phyloP scores from a whole-genome alignment of 192 early-diverging fungal species.

The Diversispora eburnea region DNA sequence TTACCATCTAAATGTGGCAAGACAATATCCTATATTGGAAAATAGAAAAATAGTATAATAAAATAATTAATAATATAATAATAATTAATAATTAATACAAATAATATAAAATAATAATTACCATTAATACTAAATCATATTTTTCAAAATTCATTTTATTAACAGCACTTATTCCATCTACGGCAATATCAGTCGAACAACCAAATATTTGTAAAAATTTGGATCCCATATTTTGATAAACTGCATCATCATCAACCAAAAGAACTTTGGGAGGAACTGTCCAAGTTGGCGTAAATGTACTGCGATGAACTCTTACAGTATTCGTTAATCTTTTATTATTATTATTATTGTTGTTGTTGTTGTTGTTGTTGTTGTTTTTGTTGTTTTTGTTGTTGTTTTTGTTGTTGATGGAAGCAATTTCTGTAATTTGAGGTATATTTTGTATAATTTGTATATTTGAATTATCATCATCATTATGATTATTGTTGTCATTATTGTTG shows the following conservation, averaged over 20 bases:
- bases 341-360: too few species aligned
- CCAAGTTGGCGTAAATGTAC: constrained; percentile 42
- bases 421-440: neutral
- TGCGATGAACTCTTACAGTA: constrained; percentile 31
- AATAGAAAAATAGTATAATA: constrained; percentile 18
- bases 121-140: constrained; percentile 77
- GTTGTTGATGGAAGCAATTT: too few species aligned
- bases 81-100: neutral
- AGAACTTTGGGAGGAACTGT: constrained; percentile 57
- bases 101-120: constrained; percentile 19
- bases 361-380: too few species aligned
- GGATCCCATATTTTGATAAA: constrained; percentile 50
- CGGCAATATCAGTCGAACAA: constrained; percentile 64
- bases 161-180: constrained; percentile 66
- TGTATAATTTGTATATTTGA: constrained; percentile 1
- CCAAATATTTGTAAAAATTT: constrained; percentile 62
- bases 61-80: neutral
- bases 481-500: constrained; percentile 20
- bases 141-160: constrained; percentile 52
- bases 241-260: constrained; percentile 68
- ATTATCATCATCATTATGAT: constrained; percentile 19
- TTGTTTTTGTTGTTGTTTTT: too few species aligned
- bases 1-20: constrained; percentile 29
- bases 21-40: constrained; percentile 19
- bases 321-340: constrained; percentile 13